Evolutionary conservation across 2,329 filamentous ascomycete genomes (phyloP), one percentile per base, ranked within the genome.

Genomic region (Monosporascus sp.): DNA sequence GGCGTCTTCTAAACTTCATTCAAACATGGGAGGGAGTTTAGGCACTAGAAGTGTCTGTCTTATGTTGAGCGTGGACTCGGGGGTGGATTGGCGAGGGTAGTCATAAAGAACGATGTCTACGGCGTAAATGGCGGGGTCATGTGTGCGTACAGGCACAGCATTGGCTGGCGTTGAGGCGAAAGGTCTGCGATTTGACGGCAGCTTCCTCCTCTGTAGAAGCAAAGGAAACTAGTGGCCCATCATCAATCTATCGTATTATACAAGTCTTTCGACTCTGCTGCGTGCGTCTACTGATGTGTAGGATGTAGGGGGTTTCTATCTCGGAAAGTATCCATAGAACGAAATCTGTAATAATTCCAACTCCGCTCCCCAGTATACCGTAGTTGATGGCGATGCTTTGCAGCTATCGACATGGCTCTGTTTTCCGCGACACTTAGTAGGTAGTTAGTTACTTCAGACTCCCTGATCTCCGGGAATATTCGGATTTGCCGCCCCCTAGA

Each of bases 91-190:
- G 19, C 19, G 55, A 62, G 58, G 62, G 54, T 56, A 60, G 46
- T 54, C 48, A 52, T 47, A 56, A 58, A 57, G 51, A 43, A 53
- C 60, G 60, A 64, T 51, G 55, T 61, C 57, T 58, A 55, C 53
- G 63, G 63, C 63, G 62, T 61, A 64, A 53, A 56, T 61, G 57
- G 60, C 61, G 53, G 55, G 55, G 55, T 59, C 58, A 55, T 60
- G 53, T 54, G 60, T 60, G 55, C 55, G 40, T 43, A 59, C 11
- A 60, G 55, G 24, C 54, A 50, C 53, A 65, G 61, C 60, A 63
- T 64, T 59, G 60, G 58, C 57, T 50, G 64, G 64, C 64, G 64
- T 66, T 53, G 43, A 49, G 63, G 62, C 58, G 59, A 54, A 55
- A 37, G 52, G 40, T 49, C 40, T 51, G 50, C 45, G 31, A 17